Percentiles rank a stretch among this genome's conserved stretches.
phyloP scores from a whole-genome alignment of 495 filamentous ascomycete genomes.

The Lasiosphaeriaceae sp. region DNA sequence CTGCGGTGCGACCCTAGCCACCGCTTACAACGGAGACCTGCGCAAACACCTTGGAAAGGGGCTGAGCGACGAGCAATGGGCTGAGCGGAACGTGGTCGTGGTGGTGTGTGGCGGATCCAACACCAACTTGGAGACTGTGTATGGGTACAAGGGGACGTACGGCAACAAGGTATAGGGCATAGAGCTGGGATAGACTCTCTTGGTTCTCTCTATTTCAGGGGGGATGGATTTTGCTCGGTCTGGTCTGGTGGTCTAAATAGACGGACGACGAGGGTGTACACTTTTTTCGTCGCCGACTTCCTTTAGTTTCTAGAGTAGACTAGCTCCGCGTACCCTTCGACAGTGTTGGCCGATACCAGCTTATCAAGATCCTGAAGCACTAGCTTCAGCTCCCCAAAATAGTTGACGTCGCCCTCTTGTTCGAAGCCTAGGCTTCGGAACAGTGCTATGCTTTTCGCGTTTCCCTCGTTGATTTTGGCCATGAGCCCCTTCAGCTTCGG shows the following conservation, averaged over 20 bases:
- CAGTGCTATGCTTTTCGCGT: conserved; percentile 37
- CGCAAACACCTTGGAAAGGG: conserved; percentile 55
- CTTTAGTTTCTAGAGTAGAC: conserved; percentile 15
- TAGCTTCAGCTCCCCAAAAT: conserved; percentile 48
- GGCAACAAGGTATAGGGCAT: conserved; percentile 19
- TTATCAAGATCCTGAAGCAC: conserved; percentile 27
- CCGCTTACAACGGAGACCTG: conserved; percentile 61
- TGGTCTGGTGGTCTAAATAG: too few relatives aligned
- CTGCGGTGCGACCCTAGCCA: conserved; percentile 74
- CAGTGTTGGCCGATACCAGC: neutral
- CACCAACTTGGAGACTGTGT: conserved; percentile 64
- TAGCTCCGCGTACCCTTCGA: conserved; percentile 24
- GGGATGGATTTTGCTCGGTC: neutral
- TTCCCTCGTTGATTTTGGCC: conserved; percentile 43
- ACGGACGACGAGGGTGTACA: too few relatives aligned
- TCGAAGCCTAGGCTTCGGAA: conserved; percentile 45
- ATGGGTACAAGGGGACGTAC: conserved; percentile 57
- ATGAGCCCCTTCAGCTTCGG: conserved; percentile 33
- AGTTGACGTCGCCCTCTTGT: conserved; percentile 42
- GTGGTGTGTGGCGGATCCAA: conserved; percentile 84
- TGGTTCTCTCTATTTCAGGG: conserved; percentile 1
- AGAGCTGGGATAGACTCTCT: neutral
- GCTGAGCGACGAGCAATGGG: conserved; percentile 48
- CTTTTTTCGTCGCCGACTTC: too few relatives aligned
- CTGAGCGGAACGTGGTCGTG: conserved; percentile 70